Conservation (phyloP, 106 monocot species). For the Allium fistulosum region DNA sequence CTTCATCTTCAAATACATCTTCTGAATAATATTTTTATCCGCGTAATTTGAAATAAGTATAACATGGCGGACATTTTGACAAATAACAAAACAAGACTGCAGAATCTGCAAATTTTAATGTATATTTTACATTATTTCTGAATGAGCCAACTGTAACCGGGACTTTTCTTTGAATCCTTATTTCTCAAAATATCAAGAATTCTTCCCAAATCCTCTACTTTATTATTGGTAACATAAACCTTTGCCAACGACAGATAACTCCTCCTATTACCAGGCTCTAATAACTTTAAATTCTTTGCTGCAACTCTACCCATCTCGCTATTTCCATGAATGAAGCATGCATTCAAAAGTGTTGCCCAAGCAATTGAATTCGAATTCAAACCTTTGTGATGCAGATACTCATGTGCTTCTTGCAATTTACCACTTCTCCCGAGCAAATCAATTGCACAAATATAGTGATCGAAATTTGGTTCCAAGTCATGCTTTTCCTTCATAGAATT, state of each 20-base stretch:
- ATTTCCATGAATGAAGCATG: slow-evolving; percentile 31
- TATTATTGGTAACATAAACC: slow-evolving; percentile 2
- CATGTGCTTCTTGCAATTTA: slow-evolving; percentile 19
- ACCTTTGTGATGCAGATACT: slow-evolving; percentile 12
- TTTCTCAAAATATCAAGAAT: slow-evolving; percentile 11
- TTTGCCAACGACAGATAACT: slow-evolving; percentile 12
- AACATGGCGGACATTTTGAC: too few relatives aligned
- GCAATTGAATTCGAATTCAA: slow-evolving; percentile 17
- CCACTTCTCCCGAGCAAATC: slow-evolving; percentile 55
- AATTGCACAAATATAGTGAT: slow-evolving; percentile 31
- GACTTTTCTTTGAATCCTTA: slow-evolving; percentile 14
- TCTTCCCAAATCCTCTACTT: slow-evolving; percentile 11
- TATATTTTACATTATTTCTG: too few relatives aligned
- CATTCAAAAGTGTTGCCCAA: slow-evolving; percentile 33
- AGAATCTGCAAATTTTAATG: too few relatives aligned
- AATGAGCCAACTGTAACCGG: slow-evolving; percentile 27
- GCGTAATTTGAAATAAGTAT: too few relatives aligned
- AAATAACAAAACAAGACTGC: too few relatives aligned
- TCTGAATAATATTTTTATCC: too few relatives aligned
- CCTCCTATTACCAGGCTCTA: slow-evolving; percentile 19
- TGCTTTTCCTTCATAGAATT: slow-evolving; percentile 22
- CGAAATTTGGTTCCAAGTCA: slow-evolving; percentile 19
- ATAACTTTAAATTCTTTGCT: slow-evolving; percentile 14
- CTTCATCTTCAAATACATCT: too few relatives aligned
- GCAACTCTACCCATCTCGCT: slow-evolving; percentile 14